Base-by-base conservation (phyloP, 495 filamentous ascomycete species). In the Talaromyces trachyspermus region DNA sequence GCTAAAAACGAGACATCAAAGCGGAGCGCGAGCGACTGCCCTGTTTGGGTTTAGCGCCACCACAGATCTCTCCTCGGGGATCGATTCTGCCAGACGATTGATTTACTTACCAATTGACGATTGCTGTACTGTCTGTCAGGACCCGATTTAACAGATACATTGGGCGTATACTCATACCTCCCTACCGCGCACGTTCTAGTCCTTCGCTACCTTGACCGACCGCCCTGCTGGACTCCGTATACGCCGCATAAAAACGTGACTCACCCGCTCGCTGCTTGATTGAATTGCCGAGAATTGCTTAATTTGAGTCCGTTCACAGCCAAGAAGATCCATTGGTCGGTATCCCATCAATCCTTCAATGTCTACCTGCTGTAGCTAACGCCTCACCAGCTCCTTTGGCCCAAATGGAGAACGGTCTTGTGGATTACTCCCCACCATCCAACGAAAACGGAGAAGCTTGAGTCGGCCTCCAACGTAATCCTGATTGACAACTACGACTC, bases 401-500 rank as follows among this genome's bases (percentile, higher is more conserved):
- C n/a, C 10, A 24, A 42, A 80, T 78, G 72, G 45, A 61, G 59
- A 48, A 60, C 66, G 54, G 76, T 72, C 58, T 92, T 43, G 79
- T 92, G 56, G 90, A 95, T 67, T 80, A 90, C 64, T 95, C 86
- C 87, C 58, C 83, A 86, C 64, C 83, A 89, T 61, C 84, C 86
- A 54, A 77, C 81, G 49, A 79, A 78, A 44, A 79, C 78, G 14
- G 67, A 82, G 39, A 77, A 79, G 43, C 67, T 95, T 23, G 61
- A 79, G 15, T 88, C 74, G 39, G 91, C 91, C 20, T 83, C 83
- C 26, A 97, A 97, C 70, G 78, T 99, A 22, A 79, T 99, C 46
- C 71, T 99, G 48, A 95, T 99, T 56, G 92, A 97, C 70, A 99
- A 99, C 70, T 99, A 96, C 64, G 92, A 99, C 67, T 96, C 91